Evolutionary conservation across 2,329 filamentous ascomycete species (phyloP).

Genomic region (Parastagonospora nodorum): DNA sequence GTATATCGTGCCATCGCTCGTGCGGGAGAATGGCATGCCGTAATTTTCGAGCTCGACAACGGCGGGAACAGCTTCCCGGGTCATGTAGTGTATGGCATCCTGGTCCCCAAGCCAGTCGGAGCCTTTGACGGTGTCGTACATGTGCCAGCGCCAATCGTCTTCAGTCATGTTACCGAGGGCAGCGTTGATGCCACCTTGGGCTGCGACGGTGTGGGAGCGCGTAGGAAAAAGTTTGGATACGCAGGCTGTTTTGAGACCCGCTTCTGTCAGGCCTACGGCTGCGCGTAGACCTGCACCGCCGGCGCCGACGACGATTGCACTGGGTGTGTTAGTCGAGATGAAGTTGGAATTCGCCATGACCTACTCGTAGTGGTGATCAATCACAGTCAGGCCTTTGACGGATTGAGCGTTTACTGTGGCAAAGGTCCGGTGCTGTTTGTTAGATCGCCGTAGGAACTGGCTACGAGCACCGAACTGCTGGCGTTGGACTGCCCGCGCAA

Average conservation of each 20-base stretch:
- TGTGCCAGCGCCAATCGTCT: constrained; percentile 65
- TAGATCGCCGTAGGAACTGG: background rate
- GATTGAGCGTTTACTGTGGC: constrained; percentile 23
- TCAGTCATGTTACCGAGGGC: constrained; percentile 61
- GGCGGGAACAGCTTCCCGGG: constrained; percentile 58
- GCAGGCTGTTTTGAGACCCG: constrained; percentile 68
- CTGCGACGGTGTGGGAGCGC: constrained; percentile 68
- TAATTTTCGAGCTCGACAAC: constrained; percentile 63
- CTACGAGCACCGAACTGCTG: constrained; percentile 16
- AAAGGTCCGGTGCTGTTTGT: constrained; percentile 13
- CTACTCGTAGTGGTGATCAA: constrained; percentile 46
- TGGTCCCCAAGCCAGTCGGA: constrained; percentile 65
- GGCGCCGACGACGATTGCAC: constrained; percentile 55
- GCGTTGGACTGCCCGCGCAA: constrained; percentile 28
- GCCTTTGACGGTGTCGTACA: constrained; percentile 65
- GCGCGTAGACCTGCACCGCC: constrained; percentile 68
- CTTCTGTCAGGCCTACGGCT: constrained; percentile 67
- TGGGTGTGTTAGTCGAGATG: constrained; percentile 10
- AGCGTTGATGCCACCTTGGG: constrained; percentile 68
- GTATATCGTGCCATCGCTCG: constrained; percentile 53
- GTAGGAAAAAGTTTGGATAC: constrained; percentile 69
- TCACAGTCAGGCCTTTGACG: constrained; percentile 28
- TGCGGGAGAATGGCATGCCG: constrained; percentile 60
- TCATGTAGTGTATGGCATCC: constrained; percentile 66
- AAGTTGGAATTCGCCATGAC: background rate